Conservation (phyloP, 2,329 filamentous ascomycete species). For the Hypoxylon sp. region DNA sequence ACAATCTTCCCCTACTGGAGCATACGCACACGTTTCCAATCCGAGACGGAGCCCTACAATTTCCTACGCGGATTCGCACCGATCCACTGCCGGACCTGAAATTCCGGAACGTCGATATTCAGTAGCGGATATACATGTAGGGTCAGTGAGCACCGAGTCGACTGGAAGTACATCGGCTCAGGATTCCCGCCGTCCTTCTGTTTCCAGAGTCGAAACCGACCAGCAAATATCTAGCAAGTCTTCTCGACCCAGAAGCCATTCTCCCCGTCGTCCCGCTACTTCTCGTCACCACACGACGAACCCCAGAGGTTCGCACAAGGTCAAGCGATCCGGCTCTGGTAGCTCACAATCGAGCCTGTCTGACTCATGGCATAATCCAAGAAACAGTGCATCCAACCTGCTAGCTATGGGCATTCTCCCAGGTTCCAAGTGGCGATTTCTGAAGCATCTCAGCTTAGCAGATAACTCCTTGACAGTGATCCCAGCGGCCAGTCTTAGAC, state of each 20-base stretch:
- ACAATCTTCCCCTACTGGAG: slow-evolving; percentile 81
- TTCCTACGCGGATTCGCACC: slow-evolving; percentile 74
- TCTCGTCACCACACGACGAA: slow-evolving; percentile 79
- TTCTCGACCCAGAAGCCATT: slow-evolving; percentile 78
- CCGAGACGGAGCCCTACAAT: slow-evolving; percentile 73
- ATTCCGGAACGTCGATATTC: slow-evolving; percentile 66
- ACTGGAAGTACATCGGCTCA: slow-evolving; percentile 55
- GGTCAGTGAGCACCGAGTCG: slow-evolving; percentile 69
- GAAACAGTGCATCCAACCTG: slow-evolving; percentile 84
- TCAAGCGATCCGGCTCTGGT: slow-evolving; percentile 88
- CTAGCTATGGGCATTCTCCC: slow-evolving; percentile 79
- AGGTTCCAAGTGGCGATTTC: slow-evolving; percentile 91
- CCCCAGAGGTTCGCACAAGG: slow-evolving; percentile 76
- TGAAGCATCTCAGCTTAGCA: slow-evolving; percentile 89
- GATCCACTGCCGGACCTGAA: slow-evolving; percentile 76
- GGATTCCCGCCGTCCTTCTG: slow-evolving; percentile 58
- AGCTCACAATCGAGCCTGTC: slow-evolving; percentile 88
- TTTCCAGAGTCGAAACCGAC: slow-evolving; percentile 62
- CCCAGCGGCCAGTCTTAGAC: slow-evolving; percentile 78
- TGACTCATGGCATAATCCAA: slow-evolving; percentile 72
- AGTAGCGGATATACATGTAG: slow-evolving; percentile 65
- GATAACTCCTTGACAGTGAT: slow-evolving; percentile 92
- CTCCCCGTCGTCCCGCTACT: slow-evolving; percentile 80
- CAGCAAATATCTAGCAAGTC: slow-evolving; percentile 60
- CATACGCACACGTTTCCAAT: slow-evolving; percentile 71